Evolutionary conservation across 495 filamentous ascomycete genomes (phyloP).

Genomic region (Platismatia glauca): DNA sequence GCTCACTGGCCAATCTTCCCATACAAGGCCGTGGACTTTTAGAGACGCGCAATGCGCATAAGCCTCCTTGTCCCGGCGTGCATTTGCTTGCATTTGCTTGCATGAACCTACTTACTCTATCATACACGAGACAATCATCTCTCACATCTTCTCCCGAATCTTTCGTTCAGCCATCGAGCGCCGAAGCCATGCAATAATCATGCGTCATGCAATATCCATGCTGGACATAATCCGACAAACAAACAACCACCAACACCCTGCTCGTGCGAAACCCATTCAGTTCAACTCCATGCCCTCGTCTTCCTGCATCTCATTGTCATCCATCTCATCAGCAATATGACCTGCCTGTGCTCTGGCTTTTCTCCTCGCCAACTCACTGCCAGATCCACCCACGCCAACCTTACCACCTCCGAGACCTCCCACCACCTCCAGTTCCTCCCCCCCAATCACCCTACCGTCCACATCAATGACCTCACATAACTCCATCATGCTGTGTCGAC

Average conservation of each 20-base stretch:
- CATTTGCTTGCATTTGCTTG: neutral
- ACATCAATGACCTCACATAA: slow-evolving; percentile 88
- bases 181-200: too few species aligned
- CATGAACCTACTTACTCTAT: neutral
- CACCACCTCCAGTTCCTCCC: slow-evolving; percentile 73
- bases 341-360: slow-evolving; percentile 17
- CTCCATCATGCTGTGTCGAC: slow-evolving; percentile 68
- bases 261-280: slow-evolving; percentile 6
- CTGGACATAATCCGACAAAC: neutral
- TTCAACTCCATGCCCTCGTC: slow-evolving; percentile 23
- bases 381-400: slow-evolving; percentile 45
- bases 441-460: slow-evolving; percentile 78
- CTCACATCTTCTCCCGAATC: neutral
- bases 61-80: neutral
- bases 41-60: neutral
- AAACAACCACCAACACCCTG: slow-evolving; percentile 16
- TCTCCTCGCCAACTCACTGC: slow-evolving; percentile 35
- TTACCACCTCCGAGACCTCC: slow-evolving; percentile 55
- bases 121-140: neutral
- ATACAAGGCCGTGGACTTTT: neutral
- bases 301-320: slow-evolving; percentile 20
- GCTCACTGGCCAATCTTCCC: neutral
- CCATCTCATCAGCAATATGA: slow-evolving; percentile 15
- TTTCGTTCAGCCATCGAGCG: neutral
- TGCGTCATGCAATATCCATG: slow-evolving; percentile 9